Evolutionary conservation across 768 basidiomycete species (phyloP).

Genomic region (Termitomyces eurrhizus): DNA sequence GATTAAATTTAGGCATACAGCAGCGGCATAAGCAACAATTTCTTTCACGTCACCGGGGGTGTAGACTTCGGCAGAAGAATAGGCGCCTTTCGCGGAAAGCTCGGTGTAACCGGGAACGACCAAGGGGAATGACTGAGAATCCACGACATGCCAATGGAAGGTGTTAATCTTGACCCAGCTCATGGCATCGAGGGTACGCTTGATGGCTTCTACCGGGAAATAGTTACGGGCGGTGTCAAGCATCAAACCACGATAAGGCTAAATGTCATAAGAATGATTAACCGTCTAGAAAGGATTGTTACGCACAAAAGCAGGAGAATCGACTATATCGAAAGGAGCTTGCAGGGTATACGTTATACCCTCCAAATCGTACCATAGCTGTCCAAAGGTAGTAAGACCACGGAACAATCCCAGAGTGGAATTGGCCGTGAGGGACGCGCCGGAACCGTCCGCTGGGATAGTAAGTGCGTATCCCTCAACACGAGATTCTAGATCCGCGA

Average conservation of each 20-base stretch:
- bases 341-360: slow-evolving; percentile 51
- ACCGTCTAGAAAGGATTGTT: not conserved
- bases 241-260: slow-evolving; percentile 77
- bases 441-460: slow-evolving; percentile 53
- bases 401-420: slow-evolving; percentile 66
- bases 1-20: slow-evolving; percentile 38
- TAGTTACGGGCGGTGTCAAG: slow-evolving; percentile 79
- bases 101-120: slow-evolving; percentile 56
- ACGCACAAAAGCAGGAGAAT: slow-evolving; percentile 65
- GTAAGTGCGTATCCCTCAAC: slow-evolving; percentile 59
- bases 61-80: slow-evolving; percentile 54
- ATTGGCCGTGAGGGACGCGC: slow-evolving; percentile 54
- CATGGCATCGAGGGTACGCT: slow-evolving; percentile 74
- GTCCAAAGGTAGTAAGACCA: slow-evolving; percentile 72
- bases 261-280: slow-evolving; percentile 2
- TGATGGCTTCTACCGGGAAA: slow-evolving; percentile 60
- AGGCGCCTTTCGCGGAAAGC: slow-evolving; percentile 63
- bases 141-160: slow-evolving; percentile 84
- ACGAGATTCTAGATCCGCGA: slow-evolving; percentile 45
- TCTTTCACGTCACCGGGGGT: slow-evolving; percentile 49
- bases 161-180: slow-evolving; percentile 77
- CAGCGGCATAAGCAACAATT: slow-evolving; percentile 65
- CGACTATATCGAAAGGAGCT: slow-evolving; percentile 55
- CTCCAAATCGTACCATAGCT: slow-evolving; percentile 58
- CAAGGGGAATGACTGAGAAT: slow-evolving; percentile 80